These are phyloP conservation scores for Blastobotrys capitulatus DNA, from an alignment of 1,139 yeast species.

Conservation along the genomic window DNA sequence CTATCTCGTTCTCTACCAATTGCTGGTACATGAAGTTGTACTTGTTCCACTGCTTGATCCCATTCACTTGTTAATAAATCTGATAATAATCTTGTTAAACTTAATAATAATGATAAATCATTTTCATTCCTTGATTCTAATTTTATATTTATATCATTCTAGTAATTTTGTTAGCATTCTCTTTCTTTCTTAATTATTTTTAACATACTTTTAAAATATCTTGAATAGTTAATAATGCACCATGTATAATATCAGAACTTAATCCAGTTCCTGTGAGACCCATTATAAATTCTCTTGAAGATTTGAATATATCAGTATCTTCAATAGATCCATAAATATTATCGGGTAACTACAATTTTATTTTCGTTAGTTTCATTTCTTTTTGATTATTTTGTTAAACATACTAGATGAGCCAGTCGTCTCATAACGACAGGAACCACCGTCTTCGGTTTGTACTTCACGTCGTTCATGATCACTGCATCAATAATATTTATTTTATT, in stretches of 20 bases:
- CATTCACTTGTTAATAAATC: constrained; percentile 33
- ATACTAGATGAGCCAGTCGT: constrained; percentile 15
- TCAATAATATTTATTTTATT: neutral
- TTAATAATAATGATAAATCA: constrained; percentile 28
- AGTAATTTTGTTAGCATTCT: neutral
- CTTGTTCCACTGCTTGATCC: constrained; percentile 18
- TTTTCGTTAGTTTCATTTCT: neutral
- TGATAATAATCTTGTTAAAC: constrained; percentile 30
- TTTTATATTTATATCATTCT: constrained; percentile 1
- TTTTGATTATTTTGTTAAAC: neutral
- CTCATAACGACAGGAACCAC: constrained; percentile 14
- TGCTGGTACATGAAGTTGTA: constrained; percentile 2
- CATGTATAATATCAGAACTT: constrained; percentile 22
- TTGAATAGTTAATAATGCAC: constrained; percentile 11
- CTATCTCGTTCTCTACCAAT: constrained; percentile 23
- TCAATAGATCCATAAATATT: constrained; percentile 23
- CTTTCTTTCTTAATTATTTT: neutral
- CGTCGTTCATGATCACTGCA: constrained; percentile 4
- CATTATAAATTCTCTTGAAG: constrained; percentile 20
- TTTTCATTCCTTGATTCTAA: constrained; percentile 27
- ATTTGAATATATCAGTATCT: constrained; percentile 24
- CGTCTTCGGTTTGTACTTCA: constrained; percentile 14
- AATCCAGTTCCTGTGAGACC: constrained; percentile 22
- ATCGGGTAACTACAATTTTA: constrained; percentile 24
- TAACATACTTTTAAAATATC: constrained; percentile 10